Evolutionary conservation across 331 rosid genomes (phyloP), one percentile per base, ranked within the genome.

Genomic region (Quercus lobata): DNA sequence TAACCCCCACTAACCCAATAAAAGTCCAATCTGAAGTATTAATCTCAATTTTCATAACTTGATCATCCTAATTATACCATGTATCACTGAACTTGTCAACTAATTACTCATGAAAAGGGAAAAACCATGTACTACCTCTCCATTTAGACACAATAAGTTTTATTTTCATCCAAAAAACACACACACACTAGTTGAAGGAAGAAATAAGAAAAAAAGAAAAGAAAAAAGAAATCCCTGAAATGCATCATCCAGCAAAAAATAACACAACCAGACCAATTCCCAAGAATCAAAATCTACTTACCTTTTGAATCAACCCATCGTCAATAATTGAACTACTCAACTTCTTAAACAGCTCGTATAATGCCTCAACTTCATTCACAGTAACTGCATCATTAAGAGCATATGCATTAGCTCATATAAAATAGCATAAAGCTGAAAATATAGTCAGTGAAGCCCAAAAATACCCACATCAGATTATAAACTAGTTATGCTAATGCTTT

Each of bases 271-370:
- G 2, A 25, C 7, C 17, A 49, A 46, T 52, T 76, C 18, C 44
- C 65, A 60, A 16, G 35, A 57, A 68, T 35, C 52, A 62, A 78
- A 69, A 30, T 34, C 41, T 56, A 54, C 79, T 58, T 83, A 94
- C 98, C 98, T 94, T 92, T 83, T 94, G 98, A 83, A 94, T 94
- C 35, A 69, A 87, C 4, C 89, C 97, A 76, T 94, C 98, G 53
- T 94, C 97, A 62, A 92, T 84, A 3, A 92, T 84, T 11, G 92
- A 83, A 87, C 97, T 81, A 80, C 98, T 92, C 83, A 94, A 62
- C 89, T 86, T 84, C 86, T 88, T 89, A 80, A 88, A 94, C 68
- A 92, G 85, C 76, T 83, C 98, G 76, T 85, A 80, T 86, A 92
- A 83, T 35, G 96, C 94, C 88, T 90, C 94, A 66, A 94, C 89